These are phyloP conservation scores for Priceomyces medius DNA, from an alignment of 805 yeast species.

Conservation along the genomic window DNA sequence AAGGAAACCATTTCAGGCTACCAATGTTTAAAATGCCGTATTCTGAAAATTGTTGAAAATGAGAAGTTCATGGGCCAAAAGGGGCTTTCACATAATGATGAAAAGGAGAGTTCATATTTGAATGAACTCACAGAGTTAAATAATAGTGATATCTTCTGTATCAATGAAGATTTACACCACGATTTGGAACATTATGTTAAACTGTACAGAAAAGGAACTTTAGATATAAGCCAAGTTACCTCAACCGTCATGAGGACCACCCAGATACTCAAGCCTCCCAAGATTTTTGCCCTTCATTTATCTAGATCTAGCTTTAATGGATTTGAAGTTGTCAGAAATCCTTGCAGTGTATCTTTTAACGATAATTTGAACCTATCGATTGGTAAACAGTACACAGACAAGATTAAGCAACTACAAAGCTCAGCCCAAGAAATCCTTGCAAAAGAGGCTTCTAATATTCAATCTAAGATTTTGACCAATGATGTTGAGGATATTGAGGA, in stretches of 20 bases:
- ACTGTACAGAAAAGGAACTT: constrained; percentile 43
- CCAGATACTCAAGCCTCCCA: constrained; percentile 63
- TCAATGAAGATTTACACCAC: constrained; percentile 65
- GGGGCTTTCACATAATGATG: constrained; percentile 17
- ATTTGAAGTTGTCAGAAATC: constrained; percentile 65
- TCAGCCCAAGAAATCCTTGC: constrained; percentile 18
- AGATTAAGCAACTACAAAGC: constrained; percentile 34
- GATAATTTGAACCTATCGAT: constrained; percentile 52
- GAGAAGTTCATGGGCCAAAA: constrained; percentile 25
- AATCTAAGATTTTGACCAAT: constrained; percentile 25
- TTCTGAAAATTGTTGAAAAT: constrained; percentile 27
- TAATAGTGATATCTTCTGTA: constrained; percentile 38
- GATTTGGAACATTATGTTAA: constrained; percentile 49
- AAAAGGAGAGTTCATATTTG: constrained; percentile 24
- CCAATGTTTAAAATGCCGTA: constrained; percentile 72
- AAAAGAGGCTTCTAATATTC: constrained; percentile 11
- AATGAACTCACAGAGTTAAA: constrained; percentile 35
- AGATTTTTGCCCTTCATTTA: constrained; percentile 72
- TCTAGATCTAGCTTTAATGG: constrained; percentile 80
- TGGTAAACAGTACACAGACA: constrained; percentile 40
- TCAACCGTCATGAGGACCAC: constrained; percentile 70
- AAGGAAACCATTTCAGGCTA: constrained; percentile 75
- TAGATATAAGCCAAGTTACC: constrained; percentile 46
- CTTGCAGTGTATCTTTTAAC: constrained; percentile 67
- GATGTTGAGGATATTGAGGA: constrained; percentile 32